Base-by-base conservation (phyloP, 768 basidiomycete species). In the Pleurotus salmoneostramineus region DNA sequence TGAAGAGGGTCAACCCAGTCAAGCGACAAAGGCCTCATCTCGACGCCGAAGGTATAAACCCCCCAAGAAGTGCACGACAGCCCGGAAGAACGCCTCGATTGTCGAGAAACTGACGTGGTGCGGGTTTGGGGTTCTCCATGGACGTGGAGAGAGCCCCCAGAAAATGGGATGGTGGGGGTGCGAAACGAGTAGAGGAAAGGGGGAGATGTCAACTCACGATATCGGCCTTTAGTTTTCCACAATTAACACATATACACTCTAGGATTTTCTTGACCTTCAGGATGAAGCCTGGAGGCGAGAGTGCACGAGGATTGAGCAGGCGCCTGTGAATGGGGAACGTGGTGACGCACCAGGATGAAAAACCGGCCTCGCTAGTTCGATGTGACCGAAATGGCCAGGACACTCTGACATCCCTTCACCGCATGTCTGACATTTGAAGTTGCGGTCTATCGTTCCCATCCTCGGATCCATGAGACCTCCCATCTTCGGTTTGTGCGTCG, bases 361-460 rank as follows among this genome's bases (percentile, higher is more conserved):
- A 35, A 97, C 93, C n/a, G 96, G 95, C 65, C 94, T 81, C 45
- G 93, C 93, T 67, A 99, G 77, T 75, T 99, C 97, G 67, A 99
- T 93, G 71, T 98, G 95, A 56, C 97, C 97, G 77, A 99, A 99
- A 72, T 98, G 97, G 51, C 97, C 97, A 31, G 97, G 95, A 77
- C 97, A 99, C 71, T 98, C 97, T 14, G 94, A 89, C 95, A 98
- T 98, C n/a, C 95, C 96, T 81, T 99, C 97, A 63, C 95, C 95
- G 72, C 97, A 98, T 32, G 97, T 98, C 78, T 98, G 95, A 71
- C 97, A 99, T 78, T 98, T 98, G 77, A 96, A 95, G 71, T 95
- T 95, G 64, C 94, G 82, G 78, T 95, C 94, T 65, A 95, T 96
- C 32, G 94, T 99, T 40, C 97, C 97, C 90, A 98, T 93, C 59